Base-by-base conservation (phyloP, 768 basidiomycete species). In the Agaricus bisporus region DNA sequence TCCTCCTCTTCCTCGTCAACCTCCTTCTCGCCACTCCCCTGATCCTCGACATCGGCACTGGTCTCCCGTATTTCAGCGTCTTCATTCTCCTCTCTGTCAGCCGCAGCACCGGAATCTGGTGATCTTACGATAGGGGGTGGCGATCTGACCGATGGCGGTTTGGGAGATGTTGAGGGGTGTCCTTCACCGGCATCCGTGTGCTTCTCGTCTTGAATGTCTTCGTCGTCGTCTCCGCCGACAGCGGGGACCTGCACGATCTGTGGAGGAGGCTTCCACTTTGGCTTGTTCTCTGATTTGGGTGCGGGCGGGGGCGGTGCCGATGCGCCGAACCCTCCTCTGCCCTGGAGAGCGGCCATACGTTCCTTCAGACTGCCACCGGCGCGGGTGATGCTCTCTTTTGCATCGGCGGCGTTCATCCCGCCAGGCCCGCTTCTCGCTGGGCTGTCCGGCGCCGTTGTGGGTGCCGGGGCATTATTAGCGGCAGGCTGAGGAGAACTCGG, bases 331-430 rank as follows among this genome's bases (percentile, higher is more conserved):
- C 75, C 91, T 14, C 89, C 88, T 42, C 78, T 83, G 7, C 88
- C 91, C 65, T 93, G 89, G 36, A 98, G 71, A 2, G 93, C 92
- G 28, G 93, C 93, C 93, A 98, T 97, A 36, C 95, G 82, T 55
- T 97, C 95, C 71, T 86, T 94, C 59, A 98, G 70, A 53, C 89
- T 91, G 4, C 82, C 86, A 2, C 80, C 86, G 9, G 35, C 51
- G 52, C 82, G 82, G 5, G 79, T 80, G 68, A 95, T 95, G 61
- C 86, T 88, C 62, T 86, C 88, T 66, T 88, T 85, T 18, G 94
- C 94, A 73, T 98, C 95, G 26, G 82, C 81, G 4, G 90, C 90
- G 20, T 82, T 86, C 88, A 91, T 88, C 0, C 80, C 78, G 3
- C 72, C 71, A 14, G 12, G 2, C 2, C 39, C 53, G 15, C 18